Evolutionary conservation across 352 stramenopile species (phyloP).

Genomic region (Plasmopara viticola): DNA sequence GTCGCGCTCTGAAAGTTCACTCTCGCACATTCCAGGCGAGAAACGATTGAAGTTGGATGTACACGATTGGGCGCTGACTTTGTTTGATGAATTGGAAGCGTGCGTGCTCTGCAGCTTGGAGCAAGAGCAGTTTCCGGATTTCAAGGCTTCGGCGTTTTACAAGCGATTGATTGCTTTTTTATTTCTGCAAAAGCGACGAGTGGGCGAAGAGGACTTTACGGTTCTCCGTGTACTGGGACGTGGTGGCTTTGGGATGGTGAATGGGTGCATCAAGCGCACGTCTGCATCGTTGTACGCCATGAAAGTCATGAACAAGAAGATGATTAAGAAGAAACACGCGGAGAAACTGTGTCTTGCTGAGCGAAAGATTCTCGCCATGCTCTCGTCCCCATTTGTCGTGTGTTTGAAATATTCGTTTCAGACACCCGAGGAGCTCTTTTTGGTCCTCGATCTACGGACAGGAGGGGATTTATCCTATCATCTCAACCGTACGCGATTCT

Average conservation of each 20-base stretch:
- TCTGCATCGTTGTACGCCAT: constrained; percentile 77
- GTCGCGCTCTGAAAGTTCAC: constrained; percentile 9
- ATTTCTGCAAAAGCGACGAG: constrained; percentile 82
- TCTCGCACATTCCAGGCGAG: constrained; percentile 7
- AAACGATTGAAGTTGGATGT: constrained; percentile 16
- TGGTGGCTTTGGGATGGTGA: constrained; percentile 95
- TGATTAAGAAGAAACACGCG: constrained; percentile 91
- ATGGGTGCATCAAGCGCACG: constrained; percentile 94
- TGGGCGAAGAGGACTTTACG: constrained; percentile 94
- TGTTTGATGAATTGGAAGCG: constrained; percentile 74
- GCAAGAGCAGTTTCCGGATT: constrained; percentile 60
- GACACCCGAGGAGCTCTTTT: constrained; percentile 91
- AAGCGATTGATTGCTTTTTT: constrained; percentile 86
- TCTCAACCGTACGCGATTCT: constrained; percentile 63
- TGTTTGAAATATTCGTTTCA: constrained; percentile 96
- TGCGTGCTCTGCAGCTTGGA: constrained; percentile 67
- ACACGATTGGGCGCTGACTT: constrained; percentile 19
- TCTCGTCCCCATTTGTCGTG: constrained; percentile 90
- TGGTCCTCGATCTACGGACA: constrained; percentile 95
- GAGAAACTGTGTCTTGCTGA: constrained; percentile 74
- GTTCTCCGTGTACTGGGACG: constrained; percentile 93
- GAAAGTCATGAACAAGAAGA: constrained; percentile 87
- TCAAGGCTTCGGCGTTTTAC: constrained; percentile 76
- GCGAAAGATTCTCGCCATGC: constrained; percentile 69
- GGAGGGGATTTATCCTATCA: constrained; percentile 94